Evolutionary conservation across 768 basidiomycete species (phyloP).

Genomic region (Phaffia tasmanica): DNA sequence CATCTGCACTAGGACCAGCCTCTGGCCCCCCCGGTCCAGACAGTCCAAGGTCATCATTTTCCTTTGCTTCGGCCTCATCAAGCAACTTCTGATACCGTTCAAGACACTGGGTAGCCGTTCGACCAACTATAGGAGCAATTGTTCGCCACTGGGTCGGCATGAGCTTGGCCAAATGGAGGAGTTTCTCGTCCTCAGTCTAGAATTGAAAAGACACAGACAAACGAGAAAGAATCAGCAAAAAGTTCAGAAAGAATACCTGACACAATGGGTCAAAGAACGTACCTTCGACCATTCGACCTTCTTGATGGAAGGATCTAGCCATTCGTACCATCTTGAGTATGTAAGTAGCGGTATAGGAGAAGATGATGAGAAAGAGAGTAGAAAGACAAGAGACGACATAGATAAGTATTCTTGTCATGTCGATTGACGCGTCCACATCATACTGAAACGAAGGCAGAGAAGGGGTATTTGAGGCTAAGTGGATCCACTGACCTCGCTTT

Average conservation of each 20-base stretch:
- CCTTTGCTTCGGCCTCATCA: slow-evolving; percentile 94
- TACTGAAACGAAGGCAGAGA: too few relatives aligned
- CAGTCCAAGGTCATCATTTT: slow-evolving; percentile 86
- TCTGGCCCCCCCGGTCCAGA: slow-evolving; percentile 67
- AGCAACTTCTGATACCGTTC: slow-evolving; percentile 96
- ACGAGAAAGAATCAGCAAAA: neutral
- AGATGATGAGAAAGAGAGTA: neutral
- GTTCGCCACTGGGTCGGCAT: slow-evolving; percentile 99
- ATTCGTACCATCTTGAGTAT: slow-evolving; percentile 70
- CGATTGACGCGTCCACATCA: too few relatives aligned
- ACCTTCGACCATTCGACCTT: slow-evolving; percentile 99
- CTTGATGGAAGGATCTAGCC: slow-evolving; percentile 98
- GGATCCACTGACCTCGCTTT: slow-evolving; percentile 43
- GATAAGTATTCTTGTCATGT: too few relatives aligned
- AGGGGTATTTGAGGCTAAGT: too few relatives aligned
- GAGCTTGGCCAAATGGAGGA: slow-evolving; percentile 90
- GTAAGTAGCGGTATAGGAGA: neutral
- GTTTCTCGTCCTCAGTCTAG: slow-evolving; percentile 94
- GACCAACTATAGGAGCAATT: slow-evolving; percentile 93
- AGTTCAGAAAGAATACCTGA: slow-evolving; percentile 6
- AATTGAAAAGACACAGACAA: neutral
- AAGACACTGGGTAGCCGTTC: slow-evolving; percentile 93
- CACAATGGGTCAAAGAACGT: slow-evolving; percentile 27
- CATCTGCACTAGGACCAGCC: slow-evolving; percentile 77
- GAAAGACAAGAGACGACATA: neutral